Evolutionary conservation across 805 yeast species (phyloP).

Genomic region (Myxozyma nipponensis): DNA sequence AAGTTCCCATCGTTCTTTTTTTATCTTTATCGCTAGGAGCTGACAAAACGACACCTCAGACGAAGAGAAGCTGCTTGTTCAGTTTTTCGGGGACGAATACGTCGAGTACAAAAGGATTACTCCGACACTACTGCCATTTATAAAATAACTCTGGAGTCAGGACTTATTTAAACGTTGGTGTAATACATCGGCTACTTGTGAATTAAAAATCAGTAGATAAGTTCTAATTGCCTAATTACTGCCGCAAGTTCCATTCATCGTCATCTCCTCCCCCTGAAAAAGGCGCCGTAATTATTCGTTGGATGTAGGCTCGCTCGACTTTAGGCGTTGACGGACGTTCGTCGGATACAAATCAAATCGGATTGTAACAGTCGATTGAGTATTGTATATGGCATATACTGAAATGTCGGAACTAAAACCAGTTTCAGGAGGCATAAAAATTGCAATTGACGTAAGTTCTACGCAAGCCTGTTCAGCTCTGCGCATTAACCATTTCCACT

Average conservation of each 20-base stretch:
- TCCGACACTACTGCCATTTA: conserved; percentile 63
- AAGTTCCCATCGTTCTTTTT: conserved; percentile 3
- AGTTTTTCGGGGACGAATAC: conserved; percentile 72
- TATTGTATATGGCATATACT: no score
- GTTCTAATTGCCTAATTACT: no score
- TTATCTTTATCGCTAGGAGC: not conserved
- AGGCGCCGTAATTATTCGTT: no score
- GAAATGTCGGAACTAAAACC: conserved; percentile 26
- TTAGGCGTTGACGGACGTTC: no score
- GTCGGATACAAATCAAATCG: no score
- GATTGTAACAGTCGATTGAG: no score
- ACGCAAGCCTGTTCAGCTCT: no score
- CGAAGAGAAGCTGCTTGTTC: conserved; percentile 64
- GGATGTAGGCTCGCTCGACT: no score
- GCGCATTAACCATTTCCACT: no score
- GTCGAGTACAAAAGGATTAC: conserved; percentile 47
- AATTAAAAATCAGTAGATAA: no score
- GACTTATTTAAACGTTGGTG: not conserved
- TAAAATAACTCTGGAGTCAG: conserved; percentile 32
- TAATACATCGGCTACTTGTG: not conserved
- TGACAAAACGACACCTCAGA: conserved; percentile 17
- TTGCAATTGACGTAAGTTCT: conserved; percentile 23
- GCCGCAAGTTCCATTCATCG: no score
- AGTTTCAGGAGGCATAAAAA: conserved; percentile 22
- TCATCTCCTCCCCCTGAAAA: no score